A percentile compares a stretch with the other conserved stretches of the same genome.
Evolutionary conservation across 1,284 basidiomycete genomes (phyloP).

Genomic region (Xerocomus amazonicus): DNA sequence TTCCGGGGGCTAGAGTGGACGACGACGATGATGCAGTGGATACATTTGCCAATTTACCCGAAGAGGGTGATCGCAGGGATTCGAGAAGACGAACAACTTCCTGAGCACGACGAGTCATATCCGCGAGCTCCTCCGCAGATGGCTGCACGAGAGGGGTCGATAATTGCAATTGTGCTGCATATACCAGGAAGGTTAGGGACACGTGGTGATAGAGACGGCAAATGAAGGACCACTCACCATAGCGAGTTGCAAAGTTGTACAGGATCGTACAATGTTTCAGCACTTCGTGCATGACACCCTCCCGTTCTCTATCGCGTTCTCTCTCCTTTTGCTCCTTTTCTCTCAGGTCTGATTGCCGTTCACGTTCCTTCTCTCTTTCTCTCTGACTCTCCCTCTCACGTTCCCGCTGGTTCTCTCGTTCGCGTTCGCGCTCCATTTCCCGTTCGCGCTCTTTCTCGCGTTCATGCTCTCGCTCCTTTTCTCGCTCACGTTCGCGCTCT

Average conservation of each 20-base stretch:
- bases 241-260: constrained; percentile 61
- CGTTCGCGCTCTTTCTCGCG: constrained; percentile 22
- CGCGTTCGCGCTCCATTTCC: constrained; percentile 23
- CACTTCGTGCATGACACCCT: constrained; percentile 42
- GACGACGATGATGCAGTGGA: constrained; percentile 7
- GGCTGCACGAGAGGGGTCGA: constrained; percentile 49
- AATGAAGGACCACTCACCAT: constrained; percentile 42
- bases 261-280: constrained; percentile 56
- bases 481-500: constrained; percentile 23
- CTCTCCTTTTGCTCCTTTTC: constrained; percentile 25
- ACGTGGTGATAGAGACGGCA: neutral
- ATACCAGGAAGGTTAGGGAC: neutral
- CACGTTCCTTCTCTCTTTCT: constrained; percentile 25
- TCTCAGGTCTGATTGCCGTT: constrained; percentile 20
- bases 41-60: constrained; percentile 14
- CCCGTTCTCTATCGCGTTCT: constrained; percentile 29
- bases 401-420: constrained; percentile 34
- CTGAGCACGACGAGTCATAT: constrained; percentile 63
- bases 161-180: constrained; percentile 45
- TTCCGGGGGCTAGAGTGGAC: constrained; percentile 11
- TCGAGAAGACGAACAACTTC: constrained; percentile 65
- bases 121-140: constrained; percentile 49
- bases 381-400: constrained; percentile 26
- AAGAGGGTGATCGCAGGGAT: constrained; percentile 45
- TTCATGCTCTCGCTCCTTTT: constrained; percentile 22